These are phyloP conservation scores for Aspergillus sp. DNA, from an alignment of 2,329 filamentous ascomycete genomes.

Conservation along the genomic window DNA sequence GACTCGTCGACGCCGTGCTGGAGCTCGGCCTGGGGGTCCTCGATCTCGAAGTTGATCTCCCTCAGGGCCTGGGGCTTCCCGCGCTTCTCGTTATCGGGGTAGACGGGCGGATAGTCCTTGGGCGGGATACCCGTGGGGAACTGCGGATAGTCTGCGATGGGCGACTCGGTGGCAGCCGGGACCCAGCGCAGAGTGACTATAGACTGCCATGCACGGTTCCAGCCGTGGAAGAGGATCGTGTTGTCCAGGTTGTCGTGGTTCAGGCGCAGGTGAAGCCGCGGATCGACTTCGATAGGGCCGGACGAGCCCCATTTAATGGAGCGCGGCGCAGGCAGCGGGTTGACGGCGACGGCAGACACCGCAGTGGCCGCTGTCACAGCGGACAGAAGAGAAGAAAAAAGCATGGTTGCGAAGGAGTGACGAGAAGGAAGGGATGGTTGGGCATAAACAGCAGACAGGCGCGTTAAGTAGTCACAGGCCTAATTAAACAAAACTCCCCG, in stretches of 20 bases:
- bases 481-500: too few relatives aligned
- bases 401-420: slow-evolving; percentile 14
- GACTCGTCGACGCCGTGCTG: slow-evolving; percentile 50
- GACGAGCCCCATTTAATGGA: slow-evolving; percentile 45
- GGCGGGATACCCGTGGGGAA: slow-evolving; percentile 39
- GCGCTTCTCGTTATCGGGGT: slow-evolving; percentile 27
- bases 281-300: slow-evolving; percentile 38
- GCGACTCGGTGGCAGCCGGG: slow-evolving; percentile 44
- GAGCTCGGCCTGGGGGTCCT: slow-evolving; percentile 38
- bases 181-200: slow-evolving; percentile 46
- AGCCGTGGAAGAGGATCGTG: slow-evolving; percentile 37
- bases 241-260: slow-evolving; percentile 15
- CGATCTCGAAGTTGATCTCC: slow-evolving; percentile 38
- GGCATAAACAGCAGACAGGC: not conserved
- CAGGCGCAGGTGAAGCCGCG: slow-evolving; percentile 30
- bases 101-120: too few relatives aligned
- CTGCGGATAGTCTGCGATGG: slow-evolving; percentile 41
- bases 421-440: slow-evolving; percentile 1
- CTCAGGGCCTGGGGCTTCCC: slow-evolving; percentile 24
- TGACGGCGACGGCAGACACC: slow-evolving; percentile 40
- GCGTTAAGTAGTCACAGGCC: too few relatives aligned
- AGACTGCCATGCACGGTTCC: slow-evolving; percentile 41
- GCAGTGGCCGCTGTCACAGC: slow-evolving; percentile 25
- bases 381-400: slow-evolving; percentile 16
- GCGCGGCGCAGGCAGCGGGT: slow-evolving; percentile 46